Percentiles rank a stretch among this genome's conserved stretches.
These are phyloP conservation scores for Staphylotrichum longicolle DNA, from an alignment of 495 filamentous ascomycete genomes.

Conservation along the genomic window DNA sequence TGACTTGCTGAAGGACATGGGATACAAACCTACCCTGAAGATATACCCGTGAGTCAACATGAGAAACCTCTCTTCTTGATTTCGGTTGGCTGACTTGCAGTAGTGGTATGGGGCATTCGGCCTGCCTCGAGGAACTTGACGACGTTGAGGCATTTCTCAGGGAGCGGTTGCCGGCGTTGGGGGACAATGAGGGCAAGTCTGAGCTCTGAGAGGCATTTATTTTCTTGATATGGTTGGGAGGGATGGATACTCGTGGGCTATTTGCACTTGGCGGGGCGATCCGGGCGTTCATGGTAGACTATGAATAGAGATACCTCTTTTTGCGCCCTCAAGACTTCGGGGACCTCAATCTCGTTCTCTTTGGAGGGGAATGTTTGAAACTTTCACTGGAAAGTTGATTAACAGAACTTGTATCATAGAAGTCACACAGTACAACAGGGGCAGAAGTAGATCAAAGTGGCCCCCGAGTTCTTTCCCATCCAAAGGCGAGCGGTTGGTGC, in stretches of 20 bases:
- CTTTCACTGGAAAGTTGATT: too few species aligned
- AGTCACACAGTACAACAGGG: too few species aligned
- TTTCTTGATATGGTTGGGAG: background rate
- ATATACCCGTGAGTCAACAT: conserved; percentile 62
- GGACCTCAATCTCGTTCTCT: background rate
- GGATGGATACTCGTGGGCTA: background rate
- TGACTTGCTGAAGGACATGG: conserved; percentile 60
- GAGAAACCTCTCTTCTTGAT: background rate
- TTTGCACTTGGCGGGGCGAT: conserved; percentile 4
- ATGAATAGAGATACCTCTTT: conserved; percentile 1
- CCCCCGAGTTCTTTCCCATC: too few species aligned
- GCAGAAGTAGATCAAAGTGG: too few species aligned
- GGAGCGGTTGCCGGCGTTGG: conserved; percentile 54
- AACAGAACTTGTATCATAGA: too few species aligned
- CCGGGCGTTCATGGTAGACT: conserved; percentile 7
- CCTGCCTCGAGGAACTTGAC: conserved; percentile 74
- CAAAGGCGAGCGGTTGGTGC: too few species aligned
- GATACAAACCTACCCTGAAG: conserved; percentile 70
- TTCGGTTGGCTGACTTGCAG: conserved; percentile 18
- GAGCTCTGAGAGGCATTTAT: conserved; percentile 34
- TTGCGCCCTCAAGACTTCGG: background rate
- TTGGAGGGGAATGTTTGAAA: too few species aligned
- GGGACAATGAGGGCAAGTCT: conserved; percentile 44
- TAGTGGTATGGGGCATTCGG: conserved; percentile 71
- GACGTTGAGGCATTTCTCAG: conserved; percentile 77